A percentile compares a stretch with the other conserved stretches of the same genome.
Evolutionary conservation across 768 basidiomycete species (phyloP).

Genomic region (Cytidiella melzeri): DNA sequence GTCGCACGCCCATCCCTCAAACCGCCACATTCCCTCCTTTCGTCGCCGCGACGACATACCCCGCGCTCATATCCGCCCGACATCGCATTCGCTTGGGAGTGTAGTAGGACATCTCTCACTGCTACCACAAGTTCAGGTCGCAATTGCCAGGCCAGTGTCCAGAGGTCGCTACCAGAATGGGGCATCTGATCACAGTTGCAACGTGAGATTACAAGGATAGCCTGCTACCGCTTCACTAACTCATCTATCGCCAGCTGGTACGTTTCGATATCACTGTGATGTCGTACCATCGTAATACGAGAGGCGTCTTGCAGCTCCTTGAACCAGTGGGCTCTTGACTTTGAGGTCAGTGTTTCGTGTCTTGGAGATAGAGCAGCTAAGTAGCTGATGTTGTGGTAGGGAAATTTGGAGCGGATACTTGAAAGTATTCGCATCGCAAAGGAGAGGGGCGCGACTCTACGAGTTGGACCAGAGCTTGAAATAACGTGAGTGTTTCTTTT

Average conservation of each 20-base stretch:
- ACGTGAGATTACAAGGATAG: constrained; percentile 52
- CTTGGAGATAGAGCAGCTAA: neutral
- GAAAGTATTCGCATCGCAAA: constrained; percentile 87
- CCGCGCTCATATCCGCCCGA: too few relatives aligned
- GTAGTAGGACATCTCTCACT: too few relatives aligned
- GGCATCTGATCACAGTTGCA: constrained; percentile 82
- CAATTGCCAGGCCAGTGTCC: too few relatives aligned
- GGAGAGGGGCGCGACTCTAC: constrained; percentile 75
- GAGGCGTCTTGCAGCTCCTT: constrained; percentile 53
- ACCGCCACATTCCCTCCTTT: too few relatives aligned
- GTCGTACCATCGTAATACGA: constrained; percentile 1
- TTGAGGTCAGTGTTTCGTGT: constrained; percentile 51
- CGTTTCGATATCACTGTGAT: constrained; percentile 15
- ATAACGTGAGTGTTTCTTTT: constrained; percentile 67
- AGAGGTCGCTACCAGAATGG: too few relatives aligned
- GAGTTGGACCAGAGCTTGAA: constrained; percentile 96
- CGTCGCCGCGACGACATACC: too few relatives aligned
- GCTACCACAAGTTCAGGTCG: too few relatives aligned
- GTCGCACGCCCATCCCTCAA: too few relatives aligned
- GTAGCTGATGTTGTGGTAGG: constrained; percentile 38
- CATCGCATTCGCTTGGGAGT: too few relatives aligned
- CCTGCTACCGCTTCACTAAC: too few relatives aligned
- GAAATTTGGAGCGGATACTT: constrained; percentile 89
- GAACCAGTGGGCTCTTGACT: constrained; percentile 97
- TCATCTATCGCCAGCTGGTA: constrained; percentile 20